A percentile compares a stretch with the other conserved stretches of the same genome.
Conservation (phyloP, 2,329 filamentous ascomycete genomes). For the Sporothrix euskadiensis region DNA sequence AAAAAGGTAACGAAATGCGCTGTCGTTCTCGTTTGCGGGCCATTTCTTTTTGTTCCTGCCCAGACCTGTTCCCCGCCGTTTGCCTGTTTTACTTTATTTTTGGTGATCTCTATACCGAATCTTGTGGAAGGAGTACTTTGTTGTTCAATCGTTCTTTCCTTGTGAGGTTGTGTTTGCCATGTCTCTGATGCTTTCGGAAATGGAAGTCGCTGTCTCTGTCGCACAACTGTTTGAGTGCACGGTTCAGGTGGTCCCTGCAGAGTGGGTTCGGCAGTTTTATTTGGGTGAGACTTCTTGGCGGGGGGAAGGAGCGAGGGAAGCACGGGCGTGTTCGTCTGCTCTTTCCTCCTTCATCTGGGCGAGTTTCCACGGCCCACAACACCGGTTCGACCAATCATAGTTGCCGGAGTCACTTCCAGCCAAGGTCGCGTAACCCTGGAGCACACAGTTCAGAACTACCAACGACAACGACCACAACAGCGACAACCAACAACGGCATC, state of each 20-base stretch:
- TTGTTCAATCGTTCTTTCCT: neutral
- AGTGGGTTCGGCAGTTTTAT: constrained; percentile 5
- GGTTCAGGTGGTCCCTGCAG: constrained; percentile 20
- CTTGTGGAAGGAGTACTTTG: too few species aligned
- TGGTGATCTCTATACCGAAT: neutral
- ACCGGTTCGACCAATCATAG: neutral
- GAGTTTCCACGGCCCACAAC: neutral
- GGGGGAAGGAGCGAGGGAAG: neutral
- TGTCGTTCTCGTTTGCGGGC: neutral
- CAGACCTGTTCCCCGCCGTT: neutral
- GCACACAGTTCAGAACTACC: neutral
- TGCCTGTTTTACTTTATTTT: neutral
- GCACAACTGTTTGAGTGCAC: neutral
- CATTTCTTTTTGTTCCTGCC: neutral
- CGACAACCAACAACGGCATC: neutral
- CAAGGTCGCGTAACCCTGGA: neutral
- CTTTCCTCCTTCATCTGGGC: neutral
- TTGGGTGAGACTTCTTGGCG: neutral
- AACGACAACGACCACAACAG: neutral
- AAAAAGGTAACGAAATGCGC: constrained; percentile 18
- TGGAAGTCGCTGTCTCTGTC: neutral
- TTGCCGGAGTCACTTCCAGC: neutral
- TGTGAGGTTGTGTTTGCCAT: neutral
- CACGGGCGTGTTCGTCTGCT: neutral
- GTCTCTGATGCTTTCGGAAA: neutral